Conservation (phyloP, 129 eudicot genomes). For the Rutidosis leptorrhynchoides region DNA sequence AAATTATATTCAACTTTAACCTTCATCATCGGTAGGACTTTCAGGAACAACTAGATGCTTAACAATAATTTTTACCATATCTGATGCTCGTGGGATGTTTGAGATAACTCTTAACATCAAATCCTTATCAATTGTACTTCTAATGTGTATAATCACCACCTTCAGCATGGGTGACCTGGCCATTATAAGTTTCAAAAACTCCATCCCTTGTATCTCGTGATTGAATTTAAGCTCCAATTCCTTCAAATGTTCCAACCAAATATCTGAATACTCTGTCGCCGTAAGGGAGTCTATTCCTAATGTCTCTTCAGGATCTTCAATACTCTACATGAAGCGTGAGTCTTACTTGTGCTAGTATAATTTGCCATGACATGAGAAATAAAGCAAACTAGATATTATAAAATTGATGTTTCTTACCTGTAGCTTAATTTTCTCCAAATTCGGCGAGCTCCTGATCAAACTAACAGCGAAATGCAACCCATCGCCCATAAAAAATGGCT, state of each 20-base stretch:
- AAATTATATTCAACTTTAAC: background rate
- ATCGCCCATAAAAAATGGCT: background rate
- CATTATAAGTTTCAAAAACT: conserved; percentile 19
- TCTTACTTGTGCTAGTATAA: too few relatives aligned
- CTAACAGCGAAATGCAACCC: background rate
- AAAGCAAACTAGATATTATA: background rate
- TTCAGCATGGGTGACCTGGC: conserved; percentile 12
- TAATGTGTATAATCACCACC: background rate
- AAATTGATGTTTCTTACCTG: conserved; percentile 1
- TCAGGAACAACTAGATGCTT: background rate
- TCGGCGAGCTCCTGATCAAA: conserved; percentile 11
- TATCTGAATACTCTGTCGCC: conserved; percentile 2
- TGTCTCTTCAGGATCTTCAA: background rate
- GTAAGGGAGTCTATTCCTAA: background rate
- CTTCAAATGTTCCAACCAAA: conserved; percentile 11
- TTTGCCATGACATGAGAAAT: background rate
- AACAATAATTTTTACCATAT: background rate
- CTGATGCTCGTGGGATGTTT: background rate
- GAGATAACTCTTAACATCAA: conserved; percentile 7
- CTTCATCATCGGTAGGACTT: too few relatives aligned
- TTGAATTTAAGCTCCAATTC: background rate
- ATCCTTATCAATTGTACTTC: background rate
- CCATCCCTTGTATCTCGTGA: background rate
- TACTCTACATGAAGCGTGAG: background rate
- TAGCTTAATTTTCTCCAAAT: too few relatives aligned